Evolutionary conservation across 305 asterid genomes (phyloP).

Genomic region (Fraxinus greggii): DNA sequence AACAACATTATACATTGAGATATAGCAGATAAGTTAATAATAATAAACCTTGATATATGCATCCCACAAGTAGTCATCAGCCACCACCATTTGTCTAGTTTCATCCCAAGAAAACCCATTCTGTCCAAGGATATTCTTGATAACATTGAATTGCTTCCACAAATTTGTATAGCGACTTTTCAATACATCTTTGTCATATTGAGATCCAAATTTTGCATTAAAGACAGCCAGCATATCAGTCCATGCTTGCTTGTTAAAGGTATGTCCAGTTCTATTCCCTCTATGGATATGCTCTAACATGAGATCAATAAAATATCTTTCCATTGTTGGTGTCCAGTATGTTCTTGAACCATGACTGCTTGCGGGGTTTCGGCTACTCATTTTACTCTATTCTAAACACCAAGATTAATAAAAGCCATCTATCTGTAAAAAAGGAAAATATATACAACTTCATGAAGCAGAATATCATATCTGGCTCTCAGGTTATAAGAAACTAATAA

Average conservation of each 20-base stretch:
- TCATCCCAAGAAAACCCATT: slow-evolving; percentile 47
- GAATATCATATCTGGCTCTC: background rate
- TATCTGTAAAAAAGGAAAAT: background rate
- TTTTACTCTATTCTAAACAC: slow-evolving; percentile 20
- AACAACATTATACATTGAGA: slow-evolving; percentile 9
- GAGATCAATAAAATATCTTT: slow-evolving; percentile 44
- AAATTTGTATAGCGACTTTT: slow-evolving; percentile 45
- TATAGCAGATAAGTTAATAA: background rate
- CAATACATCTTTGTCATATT: slow-evolving; percentile 45
- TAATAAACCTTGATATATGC: slow-evolving; percentile 38
- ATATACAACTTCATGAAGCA: background rate
- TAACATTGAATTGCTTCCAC: slow-evolving; percentile 46
- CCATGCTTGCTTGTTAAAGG: slow-evolving; percentile 49
- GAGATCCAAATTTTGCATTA: slow-evolving; percentile 44
- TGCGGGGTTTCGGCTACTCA: slow-evolving; percentile 32
- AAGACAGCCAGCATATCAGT: slow-evolving; percentile 45
- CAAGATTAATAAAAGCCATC: slow-evolving; percentile 5
- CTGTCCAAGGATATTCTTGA: slow-evolving; percentile 41
- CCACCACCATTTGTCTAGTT: slow-evolving; percentile 43
- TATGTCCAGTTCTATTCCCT: slow-evolving; percentile 46
- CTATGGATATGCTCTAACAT: slow-evolving; percentile 45
- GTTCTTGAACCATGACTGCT: slow-evolving; percentile 36
- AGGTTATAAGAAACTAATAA: background rate
- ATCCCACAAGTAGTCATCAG: slow-evolving; percentile 42
- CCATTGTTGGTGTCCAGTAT: slow-evolving; percentile 48